A percentile compares a stretch with the other conserved stretches of the same genome.
Conservation (phyloP, 192 early-diverging fungal species). For the Umbelopsis sp. region DNA sequence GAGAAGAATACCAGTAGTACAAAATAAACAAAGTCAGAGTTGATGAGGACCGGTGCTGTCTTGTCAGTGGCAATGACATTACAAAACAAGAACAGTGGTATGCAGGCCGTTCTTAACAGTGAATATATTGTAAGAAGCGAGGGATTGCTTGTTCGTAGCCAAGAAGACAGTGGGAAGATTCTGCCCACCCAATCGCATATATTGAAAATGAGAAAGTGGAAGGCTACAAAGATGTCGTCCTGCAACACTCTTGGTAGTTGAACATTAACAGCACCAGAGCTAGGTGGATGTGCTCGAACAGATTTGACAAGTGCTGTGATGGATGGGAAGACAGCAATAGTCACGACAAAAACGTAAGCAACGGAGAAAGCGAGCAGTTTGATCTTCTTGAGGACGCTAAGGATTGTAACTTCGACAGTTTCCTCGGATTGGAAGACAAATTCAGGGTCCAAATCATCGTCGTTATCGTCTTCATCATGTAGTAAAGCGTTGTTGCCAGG, state of each 20-base stretch:
- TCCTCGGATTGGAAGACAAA: neutral
- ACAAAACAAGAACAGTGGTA: conserved; percentile 72
- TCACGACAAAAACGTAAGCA: conserved; percentile 63
- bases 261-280: neutral
- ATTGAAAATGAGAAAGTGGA: conserved; percentile 76
- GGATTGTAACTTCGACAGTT: neutral
- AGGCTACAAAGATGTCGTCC: conserved; percentile 64
- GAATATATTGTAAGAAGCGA: conserved; percentile 47
- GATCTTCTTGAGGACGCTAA: conserved; percentile 22
- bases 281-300: conserved; percentile 19
- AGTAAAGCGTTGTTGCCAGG: neutral
- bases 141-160: conserved; percentile 49
- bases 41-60: conserved; percentile 43
- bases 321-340: conserved; percentile 73
- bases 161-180: conserved; percentile 47
- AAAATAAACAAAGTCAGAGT: conserved; percentile 52
- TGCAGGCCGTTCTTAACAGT: conserved; percentile 53
- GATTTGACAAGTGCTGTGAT: conserved; percentile 71
- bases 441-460: conserved; percentile 12
- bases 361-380: conserved; percentile 49
- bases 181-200: conserved; percentile 75
- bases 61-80: conserved; percentile 55
- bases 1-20: conserved; percentile 59
- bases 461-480: neutral
- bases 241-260: conserved; percentile 38